Evolutionary conservation across 2,329 filamentous ascomycete genomes (phyloP), one percentile per base, ranked within the genome.

Genomic region (Bipolaris oryzae): DNA sequence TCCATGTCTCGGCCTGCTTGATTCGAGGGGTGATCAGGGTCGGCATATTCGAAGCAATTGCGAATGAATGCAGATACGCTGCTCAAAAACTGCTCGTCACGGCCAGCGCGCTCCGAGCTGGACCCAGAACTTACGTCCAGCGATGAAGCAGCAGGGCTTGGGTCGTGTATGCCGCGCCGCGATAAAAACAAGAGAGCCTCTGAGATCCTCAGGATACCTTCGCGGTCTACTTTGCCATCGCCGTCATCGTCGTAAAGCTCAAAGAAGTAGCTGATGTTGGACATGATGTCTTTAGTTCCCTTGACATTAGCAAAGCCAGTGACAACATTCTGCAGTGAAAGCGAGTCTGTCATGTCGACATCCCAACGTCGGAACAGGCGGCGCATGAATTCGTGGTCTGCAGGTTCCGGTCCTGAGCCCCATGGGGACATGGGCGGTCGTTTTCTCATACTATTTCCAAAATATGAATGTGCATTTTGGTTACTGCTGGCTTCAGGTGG

Each of bases 241-340:
- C 87, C 85, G 68, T 94, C 89, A 64, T 99, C 94, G 72, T 99
- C 95, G 74, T 98, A 97, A 0, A 99, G 85, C 70, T 97, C 91
- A 68, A 99, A 99, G 76, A 99, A 98, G 77, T 98, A 98, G 58
- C 88, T 95, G 71, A 99, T 98, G 56, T 91, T 95, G 28, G 91
- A 91, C 94, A 99, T 97, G 64, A 99, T 97, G 76, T 99, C 95
- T 44, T 89, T 88, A 53, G 90, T 92, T 7, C 95, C 94, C 75
- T 96, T 98, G 70, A 99, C 91, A 13, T 90, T 87, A 1, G 94
- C 93, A 43, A 99, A 81, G 0, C 95, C 95, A 16, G 89, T 89
- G 5, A 98, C 95, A 2, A 99, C 92, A 66, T 98, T 91, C 70
- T 96, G 92, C 47, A 99, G 79, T 16, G 88, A 96, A 61, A 99